Evolutionary conservation across 495 filamentous ascomycete genomes (phyloP), one percentile per base, ranked within the genome.

Genomic region (Margaritispora aquatica): DNA sequence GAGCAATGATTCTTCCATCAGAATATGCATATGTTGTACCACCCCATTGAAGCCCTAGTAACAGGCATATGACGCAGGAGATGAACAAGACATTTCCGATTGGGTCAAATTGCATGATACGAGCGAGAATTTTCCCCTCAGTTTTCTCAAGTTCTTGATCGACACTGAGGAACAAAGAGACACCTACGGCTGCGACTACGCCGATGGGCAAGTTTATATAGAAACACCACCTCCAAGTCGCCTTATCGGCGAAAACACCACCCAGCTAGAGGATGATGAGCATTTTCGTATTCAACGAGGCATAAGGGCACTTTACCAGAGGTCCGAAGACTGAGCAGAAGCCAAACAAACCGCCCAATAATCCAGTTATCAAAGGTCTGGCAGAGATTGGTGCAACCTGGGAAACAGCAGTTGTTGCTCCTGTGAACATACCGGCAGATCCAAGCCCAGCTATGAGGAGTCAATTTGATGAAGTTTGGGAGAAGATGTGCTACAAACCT

Each of bases 81-180:
- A 60, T 79, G 85, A 63, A 92, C 75, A 29, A 93, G 80, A 75
- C 2, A 0, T 82, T 86, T 2, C 90, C 90, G 5, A 80, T 61
- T 0, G 84, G 76, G 68, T 95, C 90, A 52, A 93, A 77, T 50
- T 84, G 76, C 54, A 71, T 72, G 21, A 65, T 23, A 22, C 29
- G 54, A 22, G 73, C 41, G 21, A 84, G 41, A 22, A 29, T 29
- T 5, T 7, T 23, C 2, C 24, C 34, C 17, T 26, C 51, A 5
- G 26, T 7, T 21, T 53, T 27, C 2, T 34, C 21, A 8, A 29
- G 51, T 23, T 7, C 11, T 20, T 27, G 24, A 82, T 59, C 2
- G 73, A 11, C 73, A 7, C 70, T 57, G 52, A 80, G 58, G 58
- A 82, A 69, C 22, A 73, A 44, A 17, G 82, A 34, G 20, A 83